phyloP scores from a whole-genome alignment of 2,329 filamentous ascomycete species.

The Sphaerostilbella broomeana region DNA sequence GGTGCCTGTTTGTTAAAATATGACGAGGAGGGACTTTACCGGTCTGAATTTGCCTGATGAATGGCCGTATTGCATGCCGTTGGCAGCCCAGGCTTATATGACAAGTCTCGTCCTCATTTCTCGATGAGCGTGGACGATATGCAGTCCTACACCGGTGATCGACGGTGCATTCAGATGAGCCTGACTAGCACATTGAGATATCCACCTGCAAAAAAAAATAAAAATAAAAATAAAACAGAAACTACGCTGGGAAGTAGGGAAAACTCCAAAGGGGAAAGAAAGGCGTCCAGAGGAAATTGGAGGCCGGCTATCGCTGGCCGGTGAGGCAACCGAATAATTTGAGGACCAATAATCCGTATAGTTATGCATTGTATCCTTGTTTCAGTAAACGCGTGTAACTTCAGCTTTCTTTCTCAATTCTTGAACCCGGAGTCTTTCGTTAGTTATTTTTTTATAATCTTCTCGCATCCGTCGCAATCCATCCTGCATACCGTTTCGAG shows the following conservation, averaged over 20 bases:
- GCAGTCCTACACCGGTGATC: conserved; percentile 21
- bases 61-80: too few relatives aligned
- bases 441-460: too few relatives aligned
- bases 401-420: neutral
- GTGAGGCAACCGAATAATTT: conserved; percentile 10
- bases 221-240: neutral
- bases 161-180: conserved; percentile 13
- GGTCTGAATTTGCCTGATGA: too few relatives aligned
- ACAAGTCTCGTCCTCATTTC: neutral
- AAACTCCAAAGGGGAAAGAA: conserved; percentile 2
- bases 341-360: neutral
- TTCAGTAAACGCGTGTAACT: neutral
- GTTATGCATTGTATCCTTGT: neutral
- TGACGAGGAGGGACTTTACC: too few relatives aligned
- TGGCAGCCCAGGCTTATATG: neutral
- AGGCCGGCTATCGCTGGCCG: neutral
- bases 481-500: neutral
- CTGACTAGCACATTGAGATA: neutral
- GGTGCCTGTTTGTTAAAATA: too few relatives aligned
- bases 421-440: too few relatives aligned
- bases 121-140: conserved; percentile 7
- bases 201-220: neutral
- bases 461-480: neutral
- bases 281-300: neutral
- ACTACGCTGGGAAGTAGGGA: neutral